Conservation (phyloP, 176 grass and related monocot genomes). For the Avena eriantha region DNA sequence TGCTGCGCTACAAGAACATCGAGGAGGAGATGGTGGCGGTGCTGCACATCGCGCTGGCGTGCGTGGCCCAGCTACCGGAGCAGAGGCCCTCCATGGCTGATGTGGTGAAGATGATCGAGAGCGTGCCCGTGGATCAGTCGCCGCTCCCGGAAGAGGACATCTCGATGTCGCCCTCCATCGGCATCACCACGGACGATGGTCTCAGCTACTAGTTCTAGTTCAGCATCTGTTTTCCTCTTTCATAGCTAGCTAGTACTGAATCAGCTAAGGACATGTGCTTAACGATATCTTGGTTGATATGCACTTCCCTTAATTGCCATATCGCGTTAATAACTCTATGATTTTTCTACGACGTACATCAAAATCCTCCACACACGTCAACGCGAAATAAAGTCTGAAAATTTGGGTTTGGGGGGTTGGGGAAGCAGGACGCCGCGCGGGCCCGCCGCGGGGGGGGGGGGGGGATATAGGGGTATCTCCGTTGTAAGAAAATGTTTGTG, state of each 20-base stretch:
- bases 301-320: background rate
- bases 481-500: too few species aligned
- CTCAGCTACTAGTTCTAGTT: conserved; percentile 53
- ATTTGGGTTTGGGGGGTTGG: too few species aligned
- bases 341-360: too few species aligned
- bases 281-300: background rate
- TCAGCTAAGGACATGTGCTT: background rate
- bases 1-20: conserved; percentile 76
- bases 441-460: too few species aligned
- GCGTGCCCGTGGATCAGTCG: conserved; percentile 62
- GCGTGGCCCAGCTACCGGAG: conserved; percentile 55
- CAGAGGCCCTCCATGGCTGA: conserved; percentile 71
- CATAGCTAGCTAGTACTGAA: background rate
- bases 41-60: conserved; percentile 74
- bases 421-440: too few species aligned
- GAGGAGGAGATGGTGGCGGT: conserved; percentile 89
- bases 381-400: too few species aligned
- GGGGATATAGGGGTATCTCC: too few species aligned
- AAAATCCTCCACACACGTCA: too few species aligned
- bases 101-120: conserved; percentile 82
- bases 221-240: background rate
- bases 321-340: background rate
- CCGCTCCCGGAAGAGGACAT: conserved; percentile 59
- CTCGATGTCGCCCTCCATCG: conserved; percentile 53
- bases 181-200: conserved; percentile 58